Evolutionary conservation across 106 monocot species (phyloP).

Genomic region (Cymbidium sinense): DNA sequence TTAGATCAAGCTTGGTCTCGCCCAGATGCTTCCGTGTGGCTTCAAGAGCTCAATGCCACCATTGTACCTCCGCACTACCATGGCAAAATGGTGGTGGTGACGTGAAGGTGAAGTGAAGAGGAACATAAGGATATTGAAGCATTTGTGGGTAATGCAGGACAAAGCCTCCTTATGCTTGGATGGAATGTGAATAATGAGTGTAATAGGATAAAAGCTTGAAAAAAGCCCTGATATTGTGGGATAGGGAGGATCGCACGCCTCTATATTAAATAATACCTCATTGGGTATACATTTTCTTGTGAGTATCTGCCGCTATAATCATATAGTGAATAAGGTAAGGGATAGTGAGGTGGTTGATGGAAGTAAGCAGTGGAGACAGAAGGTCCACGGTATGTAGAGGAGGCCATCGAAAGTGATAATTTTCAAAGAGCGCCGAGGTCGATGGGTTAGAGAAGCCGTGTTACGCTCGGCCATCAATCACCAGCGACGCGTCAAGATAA

Average conservation of each 20-base stretch:
- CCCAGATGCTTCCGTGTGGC: not conserved
- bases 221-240: constrained; percentile 20
- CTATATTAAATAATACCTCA: constrained; percentile 55
- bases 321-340: constrained; percentile 38
- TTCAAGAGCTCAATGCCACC: constrained; percentile 3
- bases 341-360: constrained; percentile 45
- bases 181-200: constrained; percentile 27
- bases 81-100: not conserved
- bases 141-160: constrained; percentile 44
- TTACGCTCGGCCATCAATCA: constrained; percentile 78
- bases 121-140: constrained; percentile 45
- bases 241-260: constrained; percentile 32
- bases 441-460: constrained; percentile 37
- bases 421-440: constrained; percentile 18
- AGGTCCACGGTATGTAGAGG: constrained; percentile 23
- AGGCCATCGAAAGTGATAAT: constrained; percentile 15
- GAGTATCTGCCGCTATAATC: constrained; percentile 52
- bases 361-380: constrained; percentile 11
- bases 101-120: constrained; percentile 32
- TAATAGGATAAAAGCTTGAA: constrained; percentile 45
- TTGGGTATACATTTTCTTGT: constrained; percentile 48
- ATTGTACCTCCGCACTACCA: not conserved
- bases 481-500: constrained; percentile 51
- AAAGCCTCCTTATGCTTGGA: constrained; percentile 20
- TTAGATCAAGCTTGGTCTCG: not conserved